phyloP scores from a whole-genome alignment of 176 grass and related monocot genomes.

The Alloteropsis semialata region DNA sequence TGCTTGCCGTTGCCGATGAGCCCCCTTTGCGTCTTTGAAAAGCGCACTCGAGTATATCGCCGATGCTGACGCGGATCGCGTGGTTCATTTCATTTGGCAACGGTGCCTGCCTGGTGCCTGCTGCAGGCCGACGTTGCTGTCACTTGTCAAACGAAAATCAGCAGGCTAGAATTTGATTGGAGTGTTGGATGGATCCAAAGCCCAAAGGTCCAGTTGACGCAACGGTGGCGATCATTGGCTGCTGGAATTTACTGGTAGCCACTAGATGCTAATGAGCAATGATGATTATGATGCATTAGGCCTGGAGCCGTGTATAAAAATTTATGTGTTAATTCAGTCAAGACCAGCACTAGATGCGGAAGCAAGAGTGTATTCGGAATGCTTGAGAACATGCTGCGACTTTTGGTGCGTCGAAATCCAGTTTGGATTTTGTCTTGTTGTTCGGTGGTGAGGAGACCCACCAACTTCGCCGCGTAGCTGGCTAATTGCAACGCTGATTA shows the following conservation, averaged over 20 bases:
- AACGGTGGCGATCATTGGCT: background rate
- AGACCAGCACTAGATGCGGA: background rate
- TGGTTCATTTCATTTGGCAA: background rate
- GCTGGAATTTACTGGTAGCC: background rate
- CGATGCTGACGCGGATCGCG: background rate
- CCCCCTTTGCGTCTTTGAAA: constrained; percentile 14
- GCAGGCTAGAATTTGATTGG: background rate
- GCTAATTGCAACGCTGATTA: background rate
- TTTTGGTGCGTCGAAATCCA: background rate
- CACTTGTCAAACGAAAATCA: background rate
- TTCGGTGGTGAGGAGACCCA: constrained; percentile 24
- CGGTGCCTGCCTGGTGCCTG: background rate
- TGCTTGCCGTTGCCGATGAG: background rate
- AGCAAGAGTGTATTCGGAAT: background rate
- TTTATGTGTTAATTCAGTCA: background rate
- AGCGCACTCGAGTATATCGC: background rate
- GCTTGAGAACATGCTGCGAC: constrained; percentile 14
- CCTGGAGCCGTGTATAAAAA: background rate
- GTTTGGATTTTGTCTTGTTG: background rate
- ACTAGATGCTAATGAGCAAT: background rate
- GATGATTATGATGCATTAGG: background rate
- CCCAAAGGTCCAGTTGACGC: background rate
- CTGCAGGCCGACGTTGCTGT: background rate
- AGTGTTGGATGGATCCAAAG: background rate
- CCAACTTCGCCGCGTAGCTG: background rate